Conservation (phyloP, 1,139 yeast species). For the Hemisphaericaspora lyxosophila region DNA sequence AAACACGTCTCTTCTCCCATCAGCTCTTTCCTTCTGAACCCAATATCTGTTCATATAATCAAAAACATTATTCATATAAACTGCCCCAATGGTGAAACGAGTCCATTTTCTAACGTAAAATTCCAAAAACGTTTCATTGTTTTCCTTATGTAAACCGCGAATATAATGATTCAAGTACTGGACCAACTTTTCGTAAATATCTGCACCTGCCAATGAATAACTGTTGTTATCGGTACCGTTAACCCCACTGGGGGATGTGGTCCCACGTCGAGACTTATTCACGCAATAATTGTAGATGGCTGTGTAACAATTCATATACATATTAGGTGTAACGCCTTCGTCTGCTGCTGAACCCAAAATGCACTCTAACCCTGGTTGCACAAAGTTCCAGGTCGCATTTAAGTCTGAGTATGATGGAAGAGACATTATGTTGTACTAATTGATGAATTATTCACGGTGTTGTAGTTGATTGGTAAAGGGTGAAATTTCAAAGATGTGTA, state of each 20-base stretch:
- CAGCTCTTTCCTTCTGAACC: slow-evolving; percentile 95
- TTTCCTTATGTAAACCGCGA: slow-evolving; percentile 44
- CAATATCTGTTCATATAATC: slow-evolving; percentile 96
- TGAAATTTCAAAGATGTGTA: too few species aligned
- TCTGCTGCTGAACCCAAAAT: slow-evolving; percentile 67
- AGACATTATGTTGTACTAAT: too few species aligned
- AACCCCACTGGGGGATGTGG: slow-evolving; percentile 12
- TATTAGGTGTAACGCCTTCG: slow-evolving; percentile 65
- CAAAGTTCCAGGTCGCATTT: slow-evolving; percentile 72
- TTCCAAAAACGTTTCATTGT: slow-evolving; percentile 70
- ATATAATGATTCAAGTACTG: slow-evolving; percentile 66
- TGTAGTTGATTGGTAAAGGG: too few species aligned
- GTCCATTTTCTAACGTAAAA: slow-evolving; percentile 90
- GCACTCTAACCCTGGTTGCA: slow-evolving; percentile 70
- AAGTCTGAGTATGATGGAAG: slow-evolving; percentile 48
- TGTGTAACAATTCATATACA: slow-evolving; percentile 74
- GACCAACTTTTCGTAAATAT: slow-evolving; percentile 73
- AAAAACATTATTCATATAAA: slow-evolving; percentile 87
- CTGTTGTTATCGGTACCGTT: slow-evolving; percentile 30
- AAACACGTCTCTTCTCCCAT: slow-evolving; percentile 87
- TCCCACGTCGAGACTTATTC: slow-evolving; percentile 57
- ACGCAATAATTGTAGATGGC: slow-evolving; percentile 95
- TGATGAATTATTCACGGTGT: too few species aligned
- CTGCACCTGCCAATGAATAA: slow-evolving; percentile 77
- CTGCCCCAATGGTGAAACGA: slow-evolving; percentile 87